Base-by-base conservation (phyloP, 208 protist genomes). In the Leishmania turanica region DNA sequence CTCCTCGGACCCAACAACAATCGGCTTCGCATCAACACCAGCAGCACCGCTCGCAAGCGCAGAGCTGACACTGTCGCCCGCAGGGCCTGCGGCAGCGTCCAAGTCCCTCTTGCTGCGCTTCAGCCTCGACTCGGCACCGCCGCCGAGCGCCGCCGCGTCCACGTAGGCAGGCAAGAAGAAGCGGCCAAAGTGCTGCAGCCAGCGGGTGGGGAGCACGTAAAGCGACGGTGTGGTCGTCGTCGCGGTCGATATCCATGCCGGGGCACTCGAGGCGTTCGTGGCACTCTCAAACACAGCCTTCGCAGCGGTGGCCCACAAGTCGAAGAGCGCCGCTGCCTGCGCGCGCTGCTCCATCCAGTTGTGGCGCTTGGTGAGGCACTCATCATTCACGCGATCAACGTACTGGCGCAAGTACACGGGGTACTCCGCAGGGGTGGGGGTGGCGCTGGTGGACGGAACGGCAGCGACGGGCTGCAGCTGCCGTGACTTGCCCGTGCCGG, bases 181-280 rank as follows among this genome's bases (percentile, higher is more conserved):
- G 21, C 90, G 87, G 34, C 94, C 94, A 34, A 96, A 74, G n/a
- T 84, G 54, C 60, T 85, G 77, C 69, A 97, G 71, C 92, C 92
- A 97, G 51, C 66, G 77, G 15, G 87, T 88, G n/a, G 94, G 94
- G 62, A 97, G 31, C 13, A 87, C 85, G 85, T 91, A 90, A 21
- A 84, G 75, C 45, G 56, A 56, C 79, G 49, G n/a, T 9, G 72
- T n/a, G 5, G 47, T 31, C 37, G 66, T 40, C 13, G 75, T 54
- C 19, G 77, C n/a, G 9, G 78, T 53, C 6, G 84, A 64, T 1
- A 64, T 66, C 62, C 66, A 78, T n/a, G 51, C 69, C 45, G 69
- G 69, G 19, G 73, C 34, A n/a, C 31, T 60, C 37, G 75, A 73
- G 56, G 77, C 37, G 54, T 74, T 21, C 34, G 78, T 47, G 2